Percentiles rank a stretch among this genome's conserved stretches.
Conservation (phyloP, 345 rosid genomes). For the Citrus unshiu region DNA sequence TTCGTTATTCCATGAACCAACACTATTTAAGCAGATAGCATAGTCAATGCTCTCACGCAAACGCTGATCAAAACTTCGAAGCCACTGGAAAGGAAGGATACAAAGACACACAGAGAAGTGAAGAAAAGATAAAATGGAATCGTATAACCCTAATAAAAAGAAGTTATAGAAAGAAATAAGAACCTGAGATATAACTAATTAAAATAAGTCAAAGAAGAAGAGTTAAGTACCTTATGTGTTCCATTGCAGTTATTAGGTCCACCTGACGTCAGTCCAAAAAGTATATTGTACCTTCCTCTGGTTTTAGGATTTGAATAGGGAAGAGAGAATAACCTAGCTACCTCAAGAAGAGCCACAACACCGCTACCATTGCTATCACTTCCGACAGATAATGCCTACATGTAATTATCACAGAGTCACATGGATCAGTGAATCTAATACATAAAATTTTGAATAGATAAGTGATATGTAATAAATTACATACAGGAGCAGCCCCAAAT, state of each 20-base stretch:
- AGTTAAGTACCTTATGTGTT: conserved; percentile 73
- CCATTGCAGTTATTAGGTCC: conserved; percentile 98
- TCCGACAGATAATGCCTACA: conserved; percentile 92
- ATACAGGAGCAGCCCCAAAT: conserved; percentile 94
- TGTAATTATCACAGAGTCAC: conserved; percentile 1
- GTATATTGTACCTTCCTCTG: conserved; percentile 88
- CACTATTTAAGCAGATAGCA: conserved; percentile 93
- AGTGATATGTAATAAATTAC: conserved; percentile 25
- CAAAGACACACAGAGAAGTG: not conserved
- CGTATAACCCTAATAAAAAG: not conserved
- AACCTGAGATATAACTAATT: not conserved
- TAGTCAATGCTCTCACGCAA: conserved; percentile 93
- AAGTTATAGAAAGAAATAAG: not conserved
- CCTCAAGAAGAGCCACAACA: conserved; percentile 89
- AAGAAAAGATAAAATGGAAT: conserved; percentile 5
- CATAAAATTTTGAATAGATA: not conserved
- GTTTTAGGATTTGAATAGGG: conserved; percentile 94
- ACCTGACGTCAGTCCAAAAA: conserved; percentile 91
- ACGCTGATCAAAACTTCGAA: conserved; percentile 93
- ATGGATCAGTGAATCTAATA: not conserved
- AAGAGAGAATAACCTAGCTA: conserved; percentile 88
- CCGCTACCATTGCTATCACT: conserved; percentile 99
- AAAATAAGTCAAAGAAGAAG: conserved; percentile 11
- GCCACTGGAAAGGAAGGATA: conserved; percentile 66
- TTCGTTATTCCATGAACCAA: conserved; percentile 78